Evolutionary conservation across 1,284 basidiomycete species (phyloP), one percentile per base, ranked within the genome.

Genomic region (Ceratorhiza oryzae-sativae): DNA sequence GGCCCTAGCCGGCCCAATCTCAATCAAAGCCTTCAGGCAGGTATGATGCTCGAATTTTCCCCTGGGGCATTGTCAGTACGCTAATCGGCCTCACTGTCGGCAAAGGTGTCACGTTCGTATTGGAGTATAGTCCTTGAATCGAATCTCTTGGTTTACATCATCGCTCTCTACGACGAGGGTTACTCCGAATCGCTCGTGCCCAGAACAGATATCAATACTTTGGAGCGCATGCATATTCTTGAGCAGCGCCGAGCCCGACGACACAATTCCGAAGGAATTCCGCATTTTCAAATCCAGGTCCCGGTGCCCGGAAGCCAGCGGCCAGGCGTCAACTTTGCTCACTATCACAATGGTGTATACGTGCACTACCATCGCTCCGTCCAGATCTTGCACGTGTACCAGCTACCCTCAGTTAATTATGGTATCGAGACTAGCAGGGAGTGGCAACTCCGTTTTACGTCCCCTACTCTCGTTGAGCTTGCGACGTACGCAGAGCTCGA

Each of bases 281-380:
- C 36, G 39, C 39, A 36, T 2, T 3, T 45, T n/a, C 23, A 10
- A 45, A 45, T 60, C 23, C 39, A 18, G 30, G 58, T 60, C 18
- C 39, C 3, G 15, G 41, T 60, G 15, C 58, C 58, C n/a, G 36
- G 41, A 25, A 45, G 8, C 20, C 39, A 42, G 12, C 25, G 58
- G 18, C 25, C 36, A 3, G 58, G 58, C 13, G 39, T 60, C 58
- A 45, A 60, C n/a, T 4, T 60, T 18, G 18, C 5, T 6, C 13
- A 23, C 58, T 60, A 60, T 30, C 58, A 60, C 12, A n/a, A 27
- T 23, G 58, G 58, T 36, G 15, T 60, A 4, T 45, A 60, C 45
- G 58, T 39, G 5, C 58, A 60, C 4, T 60, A 42, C 39, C 20
- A 36, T 45, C 58, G 58, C 15, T 45, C 25, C 13, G n/a, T 27